A percentile compares a stretch with the other conserved stretches of the same genome.
Evolutionary conservation across 257 asterid species (phyloP).

Genomic region (Ilex aquifolium): DNA sequence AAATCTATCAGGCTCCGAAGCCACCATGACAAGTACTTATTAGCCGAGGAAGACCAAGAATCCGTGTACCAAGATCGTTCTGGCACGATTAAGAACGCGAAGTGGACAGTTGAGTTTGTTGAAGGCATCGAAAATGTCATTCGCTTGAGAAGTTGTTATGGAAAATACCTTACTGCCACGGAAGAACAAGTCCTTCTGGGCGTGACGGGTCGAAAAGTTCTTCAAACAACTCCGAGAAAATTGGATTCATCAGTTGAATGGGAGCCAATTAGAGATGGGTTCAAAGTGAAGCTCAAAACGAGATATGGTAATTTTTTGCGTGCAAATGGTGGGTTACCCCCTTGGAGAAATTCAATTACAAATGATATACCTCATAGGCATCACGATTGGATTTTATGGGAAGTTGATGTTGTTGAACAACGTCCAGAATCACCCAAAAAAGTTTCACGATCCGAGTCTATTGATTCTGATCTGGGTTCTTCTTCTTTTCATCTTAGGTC

Average conservation of each 20-base stretch:
- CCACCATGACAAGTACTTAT: constrained; percentile 65
- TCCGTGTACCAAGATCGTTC: constrained; percentile 59
- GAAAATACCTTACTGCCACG: constrained; percentile 57
- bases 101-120: constrained; percentile 72
- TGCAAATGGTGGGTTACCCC: constrained; percentile 89
- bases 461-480: constrained; percentile 38
- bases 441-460: constrained; percentile 10
- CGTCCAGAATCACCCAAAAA: constrained; percentile 1
- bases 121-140: constrained; percentile 37
- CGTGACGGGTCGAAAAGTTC: constrained; percentile 62
- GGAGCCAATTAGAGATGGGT: constrained; percentile 78
- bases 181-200: constrained; percentile 62
- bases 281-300: constrained; percentile 49
- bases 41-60: constrained; percentile 62
- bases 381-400: constrained; percentile 75
- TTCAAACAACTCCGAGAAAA: constrained; percentile 51
- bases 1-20: constrained; percentile 61
- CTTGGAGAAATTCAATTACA: constrained; percentile 88
- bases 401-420: constrained; percentile 48
- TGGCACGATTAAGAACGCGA: constrained; percentile 35
- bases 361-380: constrained; percentile 80
- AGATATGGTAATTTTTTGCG: constrained; percentile 77
- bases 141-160: constrained; percentile 68
- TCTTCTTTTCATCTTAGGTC: constrained; percentile 36
- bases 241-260: constrained; percentile 68